Conservation (phyloP, 2,329 filamentous ascomycete species). For the Coleophoma cylindrospora region DNA sequence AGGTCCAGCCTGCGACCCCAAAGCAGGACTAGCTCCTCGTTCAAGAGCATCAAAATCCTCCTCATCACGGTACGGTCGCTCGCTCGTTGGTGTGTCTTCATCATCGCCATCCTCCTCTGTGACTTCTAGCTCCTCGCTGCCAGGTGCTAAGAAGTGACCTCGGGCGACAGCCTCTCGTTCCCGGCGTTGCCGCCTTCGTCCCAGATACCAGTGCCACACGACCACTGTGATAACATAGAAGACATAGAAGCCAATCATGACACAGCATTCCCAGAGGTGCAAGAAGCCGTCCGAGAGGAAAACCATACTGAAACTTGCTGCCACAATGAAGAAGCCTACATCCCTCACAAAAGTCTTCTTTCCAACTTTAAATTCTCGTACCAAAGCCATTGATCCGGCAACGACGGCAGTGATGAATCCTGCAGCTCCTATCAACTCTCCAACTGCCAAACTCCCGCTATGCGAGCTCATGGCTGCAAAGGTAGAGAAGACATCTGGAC, state of each 20-base stretch:
- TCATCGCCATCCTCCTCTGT: slow-evolving; percentile 61
- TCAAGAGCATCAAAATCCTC: slow-evolving; percentile 26
- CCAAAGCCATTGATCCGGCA: slow-evolving; percentile 92
- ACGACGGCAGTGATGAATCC: slow-evolving; percentile 96
- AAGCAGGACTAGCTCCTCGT: slow-evolving; percentile 32
- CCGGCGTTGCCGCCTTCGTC: slow-evolving; percentile 52
- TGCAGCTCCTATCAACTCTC: slow-evolving; percentile 90
- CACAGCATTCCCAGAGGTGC: slow-evolving; percentile 80
- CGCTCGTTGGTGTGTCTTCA: slow-evolving; percentile 39
- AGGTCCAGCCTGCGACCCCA: slow-evolving; percentile 29
- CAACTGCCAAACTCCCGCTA: slow-evolving; percentile 93
- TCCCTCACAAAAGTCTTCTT: slow-evolving; percentile 88
- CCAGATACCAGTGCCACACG: slow-evolving; percentile 83
- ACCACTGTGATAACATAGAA: slow-evolving; percentile 90
- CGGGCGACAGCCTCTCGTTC: slow-evolving; percentile 68
- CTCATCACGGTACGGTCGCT: slow-evolving; percentile 20
- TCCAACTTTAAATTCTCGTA: slow-evolving; percentile 90
- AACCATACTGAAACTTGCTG: slow-evolving; percentile 79
- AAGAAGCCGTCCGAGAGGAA: slow-evolving; percentile 83
- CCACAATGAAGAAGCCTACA: slow-evolving; percentile 84
- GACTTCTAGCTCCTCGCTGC: slow-evolving; percentile 46
- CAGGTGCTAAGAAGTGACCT: slow-evolving; percentile 63
- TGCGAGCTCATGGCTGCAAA: slow-evolving; percentile 97
- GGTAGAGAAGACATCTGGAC: slow-evolving; percentile 96
- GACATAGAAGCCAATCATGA: slow-evolving; percentile 87